These are phyloP conservation scores for Coemansia sp. DNA, from an alignment of 192 early-diverging fungal genomes.

Conservation along the genomic window DNA sequence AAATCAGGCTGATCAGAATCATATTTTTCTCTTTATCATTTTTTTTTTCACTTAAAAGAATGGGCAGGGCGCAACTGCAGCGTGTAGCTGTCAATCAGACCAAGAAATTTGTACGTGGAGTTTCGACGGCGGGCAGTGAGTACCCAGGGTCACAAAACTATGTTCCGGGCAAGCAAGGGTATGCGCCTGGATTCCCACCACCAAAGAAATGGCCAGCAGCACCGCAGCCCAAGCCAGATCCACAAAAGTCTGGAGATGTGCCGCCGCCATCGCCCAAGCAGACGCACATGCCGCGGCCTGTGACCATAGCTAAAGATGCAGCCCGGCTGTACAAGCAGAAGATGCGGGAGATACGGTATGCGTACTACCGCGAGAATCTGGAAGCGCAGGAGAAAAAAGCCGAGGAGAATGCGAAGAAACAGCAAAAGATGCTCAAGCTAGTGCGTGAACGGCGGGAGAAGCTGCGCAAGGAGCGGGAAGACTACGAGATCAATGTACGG, in stretches of 20 bases:
- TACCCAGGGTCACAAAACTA: slow-evolving; percentile 43
- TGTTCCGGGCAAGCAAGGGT: slow-evolving; percentile 48
- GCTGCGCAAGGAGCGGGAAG: slow-evolving; percentile 20
- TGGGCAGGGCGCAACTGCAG: slow-evolving; percentile 1
- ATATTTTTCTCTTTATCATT: background rate
- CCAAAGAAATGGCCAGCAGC: slow-evolving; percentile 28
- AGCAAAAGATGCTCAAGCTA: background rate
- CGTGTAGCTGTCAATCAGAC: background rate
- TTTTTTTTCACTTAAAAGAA: background rate
- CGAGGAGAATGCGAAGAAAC: slow-evolving; percentile 6
- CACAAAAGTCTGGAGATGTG: slow-evolving; percentile 9
- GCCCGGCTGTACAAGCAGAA: slow-evolving; percentile 24
- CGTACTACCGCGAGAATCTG: slow-evolving; percentile 27
- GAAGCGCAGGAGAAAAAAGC: slow-evolving; percentile 20
- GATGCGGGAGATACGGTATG: slow-evolving; percentile 29
- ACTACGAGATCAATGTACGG: slow-evolving; percentile 32
- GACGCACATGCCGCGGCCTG: slow-evolving; percentile 1
- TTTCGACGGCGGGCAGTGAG: slow-evolving; percentile 3
- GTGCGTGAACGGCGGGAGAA: slow-evolving; percentile 19
- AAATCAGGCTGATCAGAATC: too few species aligned
- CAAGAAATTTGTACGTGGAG: background rate
- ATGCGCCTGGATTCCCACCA: slow-evolving; percentile 52
- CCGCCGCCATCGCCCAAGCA: slow-evolving; percentile 16
- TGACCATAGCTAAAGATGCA: slow-evolving; percentile 11
- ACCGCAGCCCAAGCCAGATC: slow-evolving; percentile 3